Evolutionary conservation across 2,329 filamentous ascomycete species (phyloP).

Genomic region (Trichoderma polysporum): DNA sequence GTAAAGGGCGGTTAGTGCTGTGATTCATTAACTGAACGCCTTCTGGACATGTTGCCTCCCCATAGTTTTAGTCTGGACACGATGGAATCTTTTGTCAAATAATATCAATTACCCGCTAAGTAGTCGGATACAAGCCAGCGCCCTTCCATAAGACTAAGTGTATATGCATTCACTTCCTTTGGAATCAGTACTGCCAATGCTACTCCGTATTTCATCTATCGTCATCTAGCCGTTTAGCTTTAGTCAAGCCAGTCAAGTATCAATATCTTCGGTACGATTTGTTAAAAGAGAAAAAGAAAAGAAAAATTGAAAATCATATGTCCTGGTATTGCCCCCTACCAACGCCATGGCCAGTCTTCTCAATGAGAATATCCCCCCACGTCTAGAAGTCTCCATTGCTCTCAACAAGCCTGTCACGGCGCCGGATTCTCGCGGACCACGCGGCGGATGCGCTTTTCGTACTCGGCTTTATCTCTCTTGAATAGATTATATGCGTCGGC

Average conservation of each 20-base stretch:
- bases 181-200: neutral
- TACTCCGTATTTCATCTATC: neutral
- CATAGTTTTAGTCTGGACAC: neutral
- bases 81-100: neutral
- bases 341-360: slow-evolving; percentile 32
- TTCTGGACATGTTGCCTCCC: neutral
- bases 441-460: slow-evolving; percentile 82
- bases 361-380: slow-evolving; percentile 5
- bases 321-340: slow-evolving; percentile 32
- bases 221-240: neutral
- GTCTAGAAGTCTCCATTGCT: neutral
- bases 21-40: neutral
- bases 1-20: neutral
- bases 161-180: neutral
- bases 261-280: neutral
- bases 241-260: neutral
- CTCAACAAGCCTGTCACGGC: slow-evolving; percentile 45
- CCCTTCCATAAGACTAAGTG: neutral
- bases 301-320: slow-evolving; percentile 24
- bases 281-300: neutral
- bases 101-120: neutral
- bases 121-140: neutral
- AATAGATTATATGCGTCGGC: slow-evolving; percentile 97
- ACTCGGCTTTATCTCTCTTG: slow-evolving; percentile 83
- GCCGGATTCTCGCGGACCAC: slow-evolving; percentile 89